Evolutionary conservation across 1,139 yeast species (phyloP).

Genomic region (Taphrina sp.): DNA sequence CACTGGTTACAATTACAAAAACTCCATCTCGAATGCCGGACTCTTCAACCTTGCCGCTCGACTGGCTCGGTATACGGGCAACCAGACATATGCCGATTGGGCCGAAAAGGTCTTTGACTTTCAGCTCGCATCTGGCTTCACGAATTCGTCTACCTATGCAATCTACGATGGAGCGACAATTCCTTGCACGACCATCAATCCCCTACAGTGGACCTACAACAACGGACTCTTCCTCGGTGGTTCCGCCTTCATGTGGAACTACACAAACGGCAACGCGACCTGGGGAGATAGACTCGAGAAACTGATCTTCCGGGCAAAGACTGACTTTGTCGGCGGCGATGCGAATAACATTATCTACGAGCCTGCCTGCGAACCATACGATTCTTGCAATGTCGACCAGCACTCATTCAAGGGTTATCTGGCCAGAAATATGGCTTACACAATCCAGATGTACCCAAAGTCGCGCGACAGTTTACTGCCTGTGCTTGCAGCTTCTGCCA

Average conservation of each 20-base stretch:
- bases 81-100: conserved; percentile 61
- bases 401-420: conserved; percentile 73
- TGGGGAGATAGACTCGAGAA: conserved; percentile 59
- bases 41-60: conserved; percentile 76
- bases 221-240: conserved; percentile 75
- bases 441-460: conserved; percentile 59
- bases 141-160: conserved; percentile 44
- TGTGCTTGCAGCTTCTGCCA: conserved; percentile 55
- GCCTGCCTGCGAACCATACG: conserved; percentile 62
- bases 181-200: conserved; percentile 55
- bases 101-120: conserved; percentile 71
- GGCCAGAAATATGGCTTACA: conserved; percentile 61
- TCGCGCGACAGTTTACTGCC: conserved; percentile 50
- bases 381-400: conserved; percentile 70
- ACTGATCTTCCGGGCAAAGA: conserved; percentile 55
- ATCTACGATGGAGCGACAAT: conserved; percentile 75
- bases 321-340: conserved; percentile 51
- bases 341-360: conserved; percentile 56
- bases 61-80: conserved; percentile 67
- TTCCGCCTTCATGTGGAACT: conserved; percentile 65
- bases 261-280: conserved; percentile 52
- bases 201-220: conserved; percentile 71
- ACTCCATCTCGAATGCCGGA: conserved; percentile 74
- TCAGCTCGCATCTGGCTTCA: conserved; percentile 56
- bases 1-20: conserved; percentile 74